phyloP scores from a whole-genome alignment of 2,329 filamentous ascomycete species.

The Fusarium sp. region DNA sequence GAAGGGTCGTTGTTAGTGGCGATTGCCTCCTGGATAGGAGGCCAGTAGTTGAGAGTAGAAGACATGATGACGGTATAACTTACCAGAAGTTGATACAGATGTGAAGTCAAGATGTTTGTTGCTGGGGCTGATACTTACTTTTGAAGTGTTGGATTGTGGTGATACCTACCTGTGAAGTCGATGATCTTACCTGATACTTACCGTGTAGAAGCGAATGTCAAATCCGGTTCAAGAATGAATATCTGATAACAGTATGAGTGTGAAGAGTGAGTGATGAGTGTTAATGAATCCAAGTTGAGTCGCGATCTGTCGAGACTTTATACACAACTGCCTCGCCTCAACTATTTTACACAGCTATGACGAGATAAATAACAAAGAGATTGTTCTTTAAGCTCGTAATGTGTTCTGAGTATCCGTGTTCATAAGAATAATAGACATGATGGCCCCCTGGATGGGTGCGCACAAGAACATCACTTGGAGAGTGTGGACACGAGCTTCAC shows the following conservation, averaged over 20 bases:
- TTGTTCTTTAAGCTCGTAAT: neutral
- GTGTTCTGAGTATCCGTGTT: neutral
- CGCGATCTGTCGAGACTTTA: neutral
- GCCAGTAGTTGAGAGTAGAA: conserved; percentile 13
- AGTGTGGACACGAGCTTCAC: no score
- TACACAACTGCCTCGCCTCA: neutral
- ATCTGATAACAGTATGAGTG: neutral
- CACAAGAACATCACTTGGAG: no score
- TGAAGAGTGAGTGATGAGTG: neutral
- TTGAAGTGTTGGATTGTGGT: neutral
- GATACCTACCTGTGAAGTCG: neutral
- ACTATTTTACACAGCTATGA: neutral
- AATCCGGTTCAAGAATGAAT: neutral
- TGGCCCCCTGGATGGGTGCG: no score
- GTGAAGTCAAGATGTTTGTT: neutral
- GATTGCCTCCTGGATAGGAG: conserved; percentile 15
- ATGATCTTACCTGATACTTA: neutral
- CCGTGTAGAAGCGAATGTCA: neutral
- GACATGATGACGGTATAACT: conserved; percentile 4
- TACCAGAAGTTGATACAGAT: neutral
- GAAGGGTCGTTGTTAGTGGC: neutral
- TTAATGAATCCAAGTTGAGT: neutral
- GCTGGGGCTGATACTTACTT: neutral
- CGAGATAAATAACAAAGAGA: neutral
- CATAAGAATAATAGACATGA: neutral